Percentiles rank a stretch among this genome's conserved stretches.
Conservation (phyloP, 2,329 filamentous ascomycete genomes). For the Colletotrichum camelliae region DNA sequence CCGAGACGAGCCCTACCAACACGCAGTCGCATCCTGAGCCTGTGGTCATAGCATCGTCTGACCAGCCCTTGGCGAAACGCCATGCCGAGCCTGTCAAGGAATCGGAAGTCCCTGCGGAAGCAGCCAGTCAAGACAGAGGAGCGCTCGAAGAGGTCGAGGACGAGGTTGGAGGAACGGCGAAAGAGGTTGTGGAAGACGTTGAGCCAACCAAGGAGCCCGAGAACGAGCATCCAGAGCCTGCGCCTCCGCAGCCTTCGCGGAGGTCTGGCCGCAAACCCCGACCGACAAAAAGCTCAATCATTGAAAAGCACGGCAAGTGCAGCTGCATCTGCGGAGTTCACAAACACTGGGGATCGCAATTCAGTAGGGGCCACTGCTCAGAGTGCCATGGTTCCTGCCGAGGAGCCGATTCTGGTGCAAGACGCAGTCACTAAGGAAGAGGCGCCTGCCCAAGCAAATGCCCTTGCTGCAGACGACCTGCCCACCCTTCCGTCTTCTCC, state of each 20-base stretch:
- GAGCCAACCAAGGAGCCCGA: neutral
- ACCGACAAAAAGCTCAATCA: constrained; percentile 10
- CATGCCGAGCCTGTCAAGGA: neutral
- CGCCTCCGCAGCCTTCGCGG: neutral
- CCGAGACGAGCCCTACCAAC: constrained; percentile 33
- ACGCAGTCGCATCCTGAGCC: constrained; percentile 6
- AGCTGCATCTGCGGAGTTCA: neutral
- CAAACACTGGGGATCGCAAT: neutral
- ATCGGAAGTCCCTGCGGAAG: neutral
- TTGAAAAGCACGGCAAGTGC: neutral
- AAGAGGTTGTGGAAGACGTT: neutral
- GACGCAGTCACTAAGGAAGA: neutral
- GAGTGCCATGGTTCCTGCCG: neutral
- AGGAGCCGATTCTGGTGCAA: neutral
- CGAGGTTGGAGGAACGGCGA: neutral
- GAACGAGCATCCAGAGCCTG: neutral
- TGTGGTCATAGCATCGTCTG: neutral
- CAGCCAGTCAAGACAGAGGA: neutral
- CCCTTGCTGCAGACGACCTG: neutral
- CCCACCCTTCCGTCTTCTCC: constrained; percentile 14
- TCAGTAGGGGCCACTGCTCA: neutral
- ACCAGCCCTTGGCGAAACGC: neutral
- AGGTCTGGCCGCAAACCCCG: constrained; percentile 11
- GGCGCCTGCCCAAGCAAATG: neutral
- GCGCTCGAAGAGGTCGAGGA: neutral